A percentile compares a stretch with the other conserved stretches of the same genome.
phyloP scores from a whole-genome alignment of 768 basidiomycete genomes.

The Lepiota brunneoincarnata region DNA sequence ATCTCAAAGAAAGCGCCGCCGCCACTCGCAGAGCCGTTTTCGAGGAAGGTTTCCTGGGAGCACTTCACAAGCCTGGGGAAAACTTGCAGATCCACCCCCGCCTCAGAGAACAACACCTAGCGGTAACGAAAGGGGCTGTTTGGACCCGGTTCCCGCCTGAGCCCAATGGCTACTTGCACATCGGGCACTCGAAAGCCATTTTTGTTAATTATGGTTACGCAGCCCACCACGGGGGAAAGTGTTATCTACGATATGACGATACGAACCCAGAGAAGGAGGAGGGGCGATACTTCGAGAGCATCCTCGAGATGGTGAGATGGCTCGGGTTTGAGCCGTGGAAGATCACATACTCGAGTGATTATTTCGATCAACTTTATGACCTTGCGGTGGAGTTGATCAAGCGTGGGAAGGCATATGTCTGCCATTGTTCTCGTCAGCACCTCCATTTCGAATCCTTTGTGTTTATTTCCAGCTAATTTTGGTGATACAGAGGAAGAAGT shows the following conservation, averaged over 20 bases:
- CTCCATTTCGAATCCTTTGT: background rate
- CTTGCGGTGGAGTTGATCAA: slow-evolving; percentile 87
- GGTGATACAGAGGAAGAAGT: slow-evolving; percentile 80
- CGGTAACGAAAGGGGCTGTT: slow-evolving; percentile 76
- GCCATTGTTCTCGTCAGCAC: slow-evolving; percentile 88
- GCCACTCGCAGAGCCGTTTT: slow-evolving; percentile 67
- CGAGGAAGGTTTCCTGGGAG: slow-evolving; percentile 90
- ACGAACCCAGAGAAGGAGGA: slow-evolving; percentile 99
- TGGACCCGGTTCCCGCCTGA: slow-evolving; percentile 98
- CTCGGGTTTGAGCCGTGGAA: slow-evolving; percentile 98
- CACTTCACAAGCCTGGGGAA: slow-evolving; percentile 89
- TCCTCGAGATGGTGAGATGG: slow-evolving; percentile 94
- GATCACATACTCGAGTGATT: slow-evolving; percentile 98
- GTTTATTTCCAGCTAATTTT: slow-evolving; percentile 4
- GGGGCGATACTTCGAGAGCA: slow-evolving; percentile 93
- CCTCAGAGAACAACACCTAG: slow-evolving; percentile 80
- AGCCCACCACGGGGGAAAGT: slow-evolving; percentile 86
- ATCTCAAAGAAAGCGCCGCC: slow-evolving; percentile 32
- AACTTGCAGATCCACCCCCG: slow-evolving; percentile 83
- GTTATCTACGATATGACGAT: slow-evolving; percentile 95
- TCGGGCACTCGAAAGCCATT: slow-evolving; percentile 98
- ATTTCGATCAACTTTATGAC: slow-evolving; percentile 85
- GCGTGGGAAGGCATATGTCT: slow-evolving; percentile 92
- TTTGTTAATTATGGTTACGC: slow-evolving; percentile 99
- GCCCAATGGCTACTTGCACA: slow-evolving; percentile 94